Base-by-base conservation (phyloP, 2,329 filamentous ascomycete species). In the Fusarium newnesense region DNA sequence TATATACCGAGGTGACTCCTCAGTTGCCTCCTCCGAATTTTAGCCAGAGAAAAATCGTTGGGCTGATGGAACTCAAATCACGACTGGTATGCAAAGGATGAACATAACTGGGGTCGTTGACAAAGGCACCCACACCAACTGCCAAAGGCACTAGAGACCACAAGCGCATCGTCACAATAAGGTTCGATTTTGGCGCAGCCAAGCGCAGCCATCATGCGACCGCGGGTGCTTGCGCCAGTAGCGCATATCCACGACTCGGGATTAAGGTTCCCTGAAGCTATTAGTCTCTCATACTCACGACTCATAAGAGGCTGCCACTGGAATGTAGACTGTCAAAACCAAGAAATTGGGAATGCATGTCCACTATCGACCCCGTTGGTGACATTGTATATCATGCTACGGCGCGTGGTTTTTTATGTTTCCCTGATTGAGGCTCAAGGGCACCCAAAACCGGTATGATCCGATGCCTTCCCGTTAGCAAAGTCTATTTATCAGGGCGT, bases 211-310 rank as follows among this genome's bases (percentile, higher is more conserved):
- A 49, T 39, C 39, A 65, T 56, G 46, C 28, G 43, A 49, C 32
- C 19, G 36, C 63, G 70, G 70, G 70, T 72, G 66, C 70, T 53
- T 73, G 71, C 71, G 62, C 70, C 59, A 72, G 71, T 74, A 68
- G 59, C 40, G 67, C 53, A 47, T 44, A 69, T 58, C 43, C 47
- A 60, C 19, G 18, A 42, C 24, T 18, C 32, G 19, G 21, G 39
- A 56, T 66, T 74, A 72, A 63, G 40, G 62, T 73, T 75, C 67
- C 67, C 9, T 74, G 66, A 69, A 61, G 64, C 49, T 61, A 66
- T 65, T 71, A 64, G 63, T 36, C 47, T 21, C 43, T 53, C 24
- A 49, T 64, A 9, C 42, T 21, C 42, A 34, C 24, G 53, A 59
- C 47, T 65, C 58, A 34, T 58, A 36, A 56, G 34, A 65, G 32